phyloP scores from a whole-genome alignment of 441 rosid species.

The Gossypium davidsonii region DNA sequence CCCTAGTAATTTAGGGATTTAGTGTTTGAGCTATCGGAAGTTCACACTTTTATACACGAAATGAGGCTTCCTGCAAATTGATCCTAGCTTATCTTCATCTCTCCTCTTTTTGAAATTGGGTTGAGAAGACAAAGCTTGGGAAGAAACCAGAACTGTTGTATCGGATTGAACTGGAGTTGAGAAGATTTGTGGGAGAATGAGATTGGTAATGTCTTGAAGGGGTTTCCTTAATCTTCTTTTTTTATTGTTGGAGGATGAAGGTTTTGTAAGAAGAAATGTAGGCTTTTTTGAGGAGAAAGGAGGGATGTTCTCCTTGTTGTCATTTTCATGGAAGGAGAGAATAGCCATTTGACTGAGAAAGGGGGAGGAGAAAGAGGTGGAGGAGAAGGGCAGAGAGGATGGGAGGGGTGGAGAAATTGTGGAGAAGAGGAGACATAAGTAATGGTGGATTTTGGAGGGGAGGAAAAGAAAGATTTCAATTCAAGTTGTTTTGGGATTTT shows the following conservation, averaged over 20 bases:
- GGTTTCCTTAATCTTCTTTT: constrained; percentile 23
- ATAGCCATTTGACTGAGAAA: constrained; percentile 17
- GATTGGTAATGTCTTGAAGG: constrained; percentile 36
- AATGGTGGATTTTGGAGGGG: constrained; percentile 35
- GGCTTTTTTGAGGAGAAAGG: constrained; percentile 17
- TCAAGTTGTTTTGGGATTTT: constrained; percentile 5
- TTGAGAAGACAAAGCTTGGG: constrained; percentile 9
- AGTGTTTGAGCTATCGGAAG: constrained; percentile 24
- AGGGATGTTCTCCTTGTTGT: constrained; percentile 31
- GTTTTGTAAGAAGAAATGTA: background rate
- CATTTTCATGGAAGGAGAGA: constrained; percentile 11
- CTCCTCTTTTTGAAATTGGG: constrained; percentile 20
- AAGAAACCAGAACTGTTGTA: background rate
- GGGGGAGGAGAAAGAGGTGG: background rate
- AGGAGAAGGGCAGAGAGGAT: background rate
- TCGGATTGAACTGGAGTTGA: constrained; percentile 6
- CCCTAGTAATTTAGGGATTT: background rate
- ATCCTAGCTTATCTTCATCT: constrained; percentile 8
- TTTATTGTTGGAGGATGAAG: background rate
- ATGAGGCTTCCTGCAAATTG: constrained; percentile 15
- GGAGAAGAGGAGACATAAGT: constrained; percentile 12
- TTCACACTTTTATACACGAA: constrained; percentile 14
- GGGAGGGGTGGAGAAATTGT: background rate
- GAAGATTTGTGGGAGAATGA: constrained; percentile 9
- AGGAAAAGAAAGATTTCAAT: constrained; percentile 11